Evolutionary conservation across 306 rosid species (phyloP).

Genomic region (Vigna reflexopilosa): DNA sequence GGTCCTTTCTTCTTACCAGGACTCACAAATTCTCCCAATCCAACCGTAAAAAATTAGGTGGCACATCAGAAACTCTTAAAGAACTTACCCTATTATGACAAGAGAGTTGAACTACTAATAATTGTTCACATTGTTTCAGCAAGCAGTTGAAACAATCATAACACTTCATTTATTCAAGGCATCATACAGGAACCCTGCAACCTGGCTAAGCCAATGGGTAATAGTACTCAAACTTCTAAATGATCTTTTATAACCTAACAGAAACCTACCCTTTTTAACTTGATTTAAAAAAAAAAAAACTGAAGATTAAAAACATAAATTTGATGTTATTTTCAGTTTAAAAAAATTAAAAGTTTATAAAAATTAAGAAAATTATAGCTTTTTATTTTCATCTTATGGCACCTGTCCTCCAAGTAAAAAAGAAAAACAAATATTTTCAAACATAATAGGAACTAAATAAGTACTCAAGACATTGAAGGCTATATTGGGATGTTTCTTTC

Average conservation of each 20-base stretch:
- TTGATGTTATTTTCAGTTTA: not conserved
- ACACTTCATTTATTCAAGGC: constrained; percentile 19
- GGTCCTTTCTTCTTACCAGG: not conserved
- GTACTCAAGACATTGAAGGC: too few relatives aligned
- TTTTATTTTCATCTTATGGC: too few relatives aligned
- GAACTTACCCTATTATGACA: not conserved
- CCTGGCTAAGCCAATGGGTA: not conserved
- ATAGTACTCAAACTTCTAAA: not conserved
- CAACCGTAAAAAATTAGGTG: constrained; percentile 25
- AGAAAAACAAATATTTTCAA: not conserved
- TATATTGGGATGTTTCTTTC: too few relatives aligned
- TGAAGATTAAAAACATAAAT: not conserved
- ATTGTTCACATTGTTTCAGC: constrained; percentile 10
- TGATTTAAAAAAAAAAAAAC: not conserved
- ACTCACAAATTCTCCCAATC: constrained; percentile 6
- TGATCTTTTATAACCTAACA: not conserved
- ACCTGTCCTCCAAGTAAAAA: too few relatives aligned
- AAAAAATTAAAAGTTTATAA: not conserved
- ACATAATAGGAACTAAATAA: not conserved
- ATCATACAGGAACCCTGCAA: constrained; percentile 21
- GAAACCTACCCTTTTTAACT: not conserved
- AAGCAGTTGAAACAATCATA: constrained; percentile 21
- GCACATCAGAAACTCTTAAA: not conserved
- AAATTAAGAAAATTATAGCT: too few relatives aligned
- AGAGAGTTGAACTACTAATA: constrained; percentile 26